Evolutionary conservation across 257 asterid species (phyloP).

Genomic region (Primulina eburnea): DNA sequence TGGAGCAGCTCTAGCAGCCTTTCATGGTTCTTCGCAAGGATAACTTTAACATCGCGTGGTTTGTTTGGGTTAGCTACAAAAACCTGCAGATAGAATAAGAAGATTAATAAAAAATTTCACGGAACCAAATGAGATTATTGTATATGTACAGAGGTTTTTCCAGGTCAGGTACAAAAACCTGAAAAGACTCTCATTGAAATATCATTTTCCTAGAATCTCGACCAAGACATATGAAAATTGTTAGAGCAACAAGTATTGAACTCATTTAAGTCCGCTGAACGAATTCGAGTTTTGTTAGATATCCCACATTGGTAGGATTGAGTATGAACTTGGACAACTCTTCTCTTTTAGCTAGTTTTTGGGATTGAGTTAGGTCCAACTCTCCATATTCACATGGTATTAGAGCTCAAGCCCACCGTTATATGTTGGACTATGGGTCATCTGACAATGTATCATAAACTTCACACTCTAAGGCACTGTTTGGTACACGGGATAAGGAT

Average conservation of each 20-base stretch:
- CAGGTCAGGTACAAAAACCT: constrained; percentile 7
- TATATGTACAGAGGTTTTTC: background rate
- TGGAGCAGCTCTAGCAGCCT: constrained; percentile 66
- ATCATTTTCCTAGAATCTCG: background rate
- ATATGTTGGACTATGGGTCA: too few species aligned
- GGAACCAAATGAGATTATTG: constrained; percentile 10
- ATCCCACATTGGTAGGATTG: too few species aligned
- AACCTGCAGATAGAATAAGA: constrained; percentile 46
- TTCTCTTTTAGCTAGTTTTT: too few species aligned
- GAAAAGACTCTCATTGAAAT: background rate
- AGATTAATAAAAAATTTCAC: constrained; percentile 16
- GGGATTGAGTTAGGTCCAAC: too few species aligned
- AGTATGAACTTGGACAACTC: too few species aligned
- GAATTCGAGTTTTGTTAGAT: background rate
- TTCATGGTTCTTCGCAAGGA: constrained; percentile 82
- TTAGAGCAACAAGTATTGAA: background rate
- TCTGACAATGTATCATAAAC: too few species aligned
- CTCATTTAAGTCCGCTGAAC: background rate
- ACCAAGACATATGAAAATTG: background rate
- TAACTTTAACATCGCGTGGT: constrained; percentile 82
- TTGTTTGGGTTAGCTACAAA: constrained; percentile 98
- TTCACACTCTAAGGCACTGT: too few species aligned
- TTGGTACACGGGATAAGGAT: too few species aligned
- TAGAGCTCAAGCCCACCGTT: too few species aligned
- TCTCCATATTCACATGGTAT: too few species aligned